These are phyloP conservation scores for Acanthamoeba sp. DNA, from an alignment of 208 protist species.

Conservation along the genomic window DNA sequence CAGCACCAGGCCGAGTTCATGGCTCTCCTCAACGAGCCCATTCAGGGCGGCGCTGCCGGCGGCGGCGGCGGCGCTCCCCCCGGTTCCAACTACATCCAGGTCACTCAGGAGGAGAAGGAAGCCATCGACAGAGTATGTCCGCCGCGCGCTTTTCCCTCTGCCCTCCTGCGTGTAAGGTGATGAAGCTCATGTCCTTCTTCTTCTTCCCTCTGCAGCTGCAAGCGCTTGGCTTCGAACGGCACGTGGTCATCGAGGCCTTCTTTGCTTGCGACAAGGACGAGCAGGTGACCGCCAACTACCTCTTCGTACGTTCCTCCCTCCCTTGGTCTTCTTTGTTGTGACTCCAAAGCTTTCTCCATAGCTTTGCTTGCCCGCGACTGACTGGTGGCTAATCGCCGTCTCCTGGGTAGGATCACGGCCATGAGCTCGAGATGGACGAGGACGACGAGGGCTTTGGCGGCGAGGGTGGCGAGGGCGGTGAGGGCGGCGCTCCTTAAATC, in stretches of 20 bases:
- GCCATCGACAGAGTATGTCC: constrained; percentile 65
- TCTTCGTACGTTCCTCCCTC: constrained; percentile 12
- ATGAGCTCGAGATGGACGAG: constrained; percentile 31
- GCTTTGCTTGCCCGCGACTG: neutral
- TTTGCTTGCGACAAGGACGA: constrained; percentile 73
- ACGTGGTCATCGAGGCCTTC: constrained; percentile 69
- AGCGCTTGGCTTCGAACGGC: constrained; percentile 65
- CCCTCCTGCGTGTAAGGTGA: too few species aligned
- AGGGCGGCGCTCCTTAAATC: neutral
- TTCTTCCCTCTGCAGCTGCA: constrained; percentile 17
- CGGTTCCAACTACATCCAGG: constrained; percentile 53
- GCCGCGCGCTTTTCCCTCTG: neutral
- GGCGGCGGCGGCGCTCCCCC: constrained; percentile 1
- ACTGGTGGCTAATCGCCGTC: neutral
- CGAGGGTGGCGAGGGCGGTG: neutral
- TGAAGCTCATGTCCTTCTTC: neutral
- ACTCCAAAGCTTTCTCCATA: too few species aligned
- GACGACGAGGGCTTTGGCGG: constrained; percentile 11
- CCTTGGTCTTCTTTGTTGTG: too few species aligned
- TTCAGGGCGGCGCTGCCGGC: neutral
- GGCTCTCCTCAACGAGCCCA: constrained; percentile 82
- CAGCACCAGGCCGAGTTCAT: constrained; percentile 88
- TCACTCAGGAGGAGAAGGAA: constrained; percentile 74
- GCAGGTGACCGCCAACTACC: constrained; percentile 70
- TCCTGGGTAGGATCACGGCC: constrained; percentile 23